phyloP scores from a whole-genome alignment of 2,329 filamentous ascomycete genomes.

The Amylocarpus encephaloides region DNA sequence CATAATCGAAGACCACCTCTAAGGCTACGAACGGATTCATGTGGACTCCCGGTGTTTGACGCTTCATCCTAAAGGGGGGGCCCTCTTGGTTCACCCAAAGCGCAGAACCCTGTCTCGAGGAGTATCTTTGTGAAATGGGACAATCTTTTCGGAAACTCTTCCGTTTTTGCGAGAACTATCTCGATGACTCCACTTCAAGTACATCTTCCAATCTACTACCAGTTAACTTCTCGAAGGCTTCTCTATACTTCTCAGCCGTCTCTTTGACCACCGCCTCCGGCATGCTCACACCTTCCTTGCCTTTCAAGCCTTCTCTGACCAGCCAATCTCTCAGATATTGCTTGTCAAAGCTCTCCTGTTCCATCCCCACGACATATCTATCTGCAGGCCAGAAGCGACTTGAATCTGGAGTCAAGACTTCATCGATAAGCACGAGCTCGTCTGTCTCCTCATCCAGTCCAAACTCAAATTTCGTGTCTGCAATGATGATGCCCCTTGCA shows the following conservation, averaged over 20 bases:
- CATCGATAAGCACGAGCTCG: slow-evolving; percentile 63
- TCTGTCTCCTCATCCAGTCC: slow-evolving; percentile 52
- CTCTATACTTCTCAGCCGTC: slow-evolving; percentile 67
- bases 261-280: slow-evolving; percentile 62
- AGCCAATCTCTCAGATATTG: slow-evolving; percentile 81
- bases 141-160: no score
- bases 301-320: slow-evolving; percentile 64
- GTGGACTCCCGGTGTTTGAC: no score
- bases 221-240: slow-evolving; percentile 67
- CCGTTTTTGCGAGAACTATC: no score
- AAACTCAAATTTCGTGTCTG: slow-evolving; percentile 72
- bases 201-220: slow-evolving; percentile 41
- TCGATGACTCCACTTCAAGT: neutral
- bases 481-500: slow-evolving; percentile 60
- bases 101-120: no score
- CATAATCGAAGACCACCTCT: no score
- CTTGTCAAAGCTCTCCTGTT: slow-evolving; percentile 86
- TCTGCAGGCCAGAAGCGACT: slow-evolving; percentile 82
- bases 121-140: no score
- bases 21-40: no score
- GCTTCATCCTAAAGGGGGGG: no score
- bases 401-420: slow-evolving; percentile 71
- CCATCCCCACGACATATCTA: slow-evolving; percentile 63
- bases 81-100: no score
- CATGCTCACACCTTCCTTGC: slow-evolving; percentile 64